Evolutionary conservation across 208 protist genomes (phyloP).

Genomic region (Naegleria fowleri): DNA sequence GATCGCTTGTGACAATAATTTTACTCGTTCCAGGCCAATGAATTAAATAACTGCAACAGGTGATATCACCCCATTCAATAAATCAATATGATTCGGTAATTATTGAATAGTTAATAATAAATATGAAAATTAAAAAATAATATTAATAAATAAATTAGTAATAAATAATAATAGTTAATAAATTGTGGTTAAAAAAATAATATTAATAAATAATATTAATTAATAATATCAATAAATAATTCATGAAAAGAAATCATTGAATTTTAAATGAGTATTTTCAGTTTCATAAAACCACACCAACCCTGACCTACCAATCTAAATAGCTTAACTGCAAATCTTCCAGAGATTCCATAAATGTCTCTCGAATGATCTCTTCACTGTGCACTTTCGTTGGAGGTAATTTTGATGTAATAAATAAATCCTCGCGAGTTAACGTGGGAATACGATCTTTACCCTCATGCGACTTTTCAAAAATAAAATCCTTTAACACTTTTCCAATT

Average conservation of each 20-base stretch:
- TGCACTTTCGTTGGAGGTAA: constrained; percentile 9
- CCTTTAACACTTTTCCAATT: neutral
- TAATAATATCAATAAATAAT: too few relatives aligned
- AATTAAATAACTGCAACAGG: constrained; percentile 20
- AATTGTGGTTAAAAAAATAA: neutral
- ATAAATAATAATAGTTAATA: too few relatives aligned
- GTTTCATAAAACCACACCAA: neutral
- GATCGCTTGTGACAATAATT: neutral
- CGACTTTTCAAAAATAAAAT: neutral
- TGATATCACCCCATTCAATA: too few relatives aligned
- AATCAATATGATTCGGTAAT: too few relatives aligned
- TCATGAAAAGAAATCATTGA: too few relatives aligned
- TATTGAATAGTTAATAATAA: too few relatives aligned
- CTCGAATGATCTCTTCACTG: neutral
- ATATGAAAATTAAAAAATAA: too few relatives aligned
- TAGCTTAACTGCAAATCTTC: neutral
- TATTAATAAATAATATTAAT: too few relatives aligned
- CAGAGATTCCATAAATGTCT: neutral
- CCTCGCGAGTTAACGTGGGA: neutral
- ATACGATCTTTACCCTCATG: neutral
- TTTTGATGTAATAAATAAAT: constrained; percentile 24
- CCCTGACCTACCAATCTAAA: neutral
- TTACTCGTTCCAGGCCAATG: constrained; percentile 23
- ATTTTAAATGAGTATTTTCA: too few relatives aligned
- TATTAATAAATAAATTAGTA: too few relatives aligned